Conservation (phyloP, 2,329 filamentous ascomycete species). For the Diaporthe humulicola region DNA sequence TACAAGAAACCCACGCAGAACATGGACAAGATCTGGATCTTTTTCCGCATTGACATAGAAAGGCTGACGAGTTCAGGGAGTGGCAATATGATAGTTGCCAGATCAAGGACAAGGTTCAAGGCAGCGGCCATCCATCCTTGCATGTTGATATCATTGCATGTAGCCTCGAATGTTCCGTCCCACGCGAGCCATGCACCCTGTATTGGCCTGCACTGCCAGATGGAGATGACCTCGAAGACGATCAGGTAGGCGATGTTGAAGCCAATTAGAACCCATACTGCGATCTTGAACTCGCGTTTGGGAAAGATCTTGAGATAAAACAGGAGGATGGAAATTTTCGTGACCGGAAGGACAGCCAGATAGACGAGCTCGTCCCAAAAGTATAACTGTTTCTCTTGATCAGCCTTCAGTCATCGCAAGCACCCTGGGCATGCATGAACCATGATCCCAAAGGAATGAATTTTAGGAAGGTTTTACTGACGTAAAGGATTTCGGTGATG, state of each 20-base stretch:
- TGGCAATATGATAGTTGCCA: constrained; percentile 49
- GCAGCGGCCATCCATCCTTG: constrained; percentile 49
- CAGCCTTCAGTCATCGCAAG: not conserved
- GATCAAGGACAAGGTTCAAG: constrained; percentile 49
- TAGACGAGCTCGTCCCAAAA: constrained; percentile 49
- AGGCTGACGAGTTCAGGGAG: constrained; percentile 48
- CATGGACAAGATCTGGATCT: constrained; percentile 51
- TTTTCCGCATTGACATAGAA: constrained; percentile 48
- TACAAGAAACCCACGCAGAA: constrained; percentile 52
- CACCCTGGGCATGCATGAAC: not conserved
- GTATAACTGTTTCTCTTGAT: constrained; percentile 44
- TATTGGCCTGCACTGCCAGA: constrained; percentile 50
- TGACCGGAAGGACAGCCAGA: constrained; percentile 47
- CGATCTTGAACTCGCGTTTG: constrained; percentile 45
- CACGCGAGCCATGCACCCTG: constrained; percentile 48
- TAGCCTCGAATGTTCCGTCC: constrained; percentile 49
- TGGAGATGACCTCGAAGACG: constrained; percentile 46
- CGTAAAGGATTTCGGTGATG: constrained; percentile 56
- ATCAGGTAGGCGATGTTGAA: constrained; percentile 46
- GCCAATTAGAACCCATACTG: constrained; percentile 46
- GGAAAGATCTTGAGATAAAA: constrained; percentile 54
- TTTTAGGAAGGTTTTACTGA: constrained; percentile 34
- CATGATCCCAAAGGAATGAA: too few relatives aligned
- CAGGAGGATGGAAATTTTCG: constrained; percentile 53
- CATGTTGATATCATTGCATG: constrained; percentile 50